Conservation (phyloP, 2,329 filamentous ascomycete species). For the Aureobasidium subglaciale region DNA sequence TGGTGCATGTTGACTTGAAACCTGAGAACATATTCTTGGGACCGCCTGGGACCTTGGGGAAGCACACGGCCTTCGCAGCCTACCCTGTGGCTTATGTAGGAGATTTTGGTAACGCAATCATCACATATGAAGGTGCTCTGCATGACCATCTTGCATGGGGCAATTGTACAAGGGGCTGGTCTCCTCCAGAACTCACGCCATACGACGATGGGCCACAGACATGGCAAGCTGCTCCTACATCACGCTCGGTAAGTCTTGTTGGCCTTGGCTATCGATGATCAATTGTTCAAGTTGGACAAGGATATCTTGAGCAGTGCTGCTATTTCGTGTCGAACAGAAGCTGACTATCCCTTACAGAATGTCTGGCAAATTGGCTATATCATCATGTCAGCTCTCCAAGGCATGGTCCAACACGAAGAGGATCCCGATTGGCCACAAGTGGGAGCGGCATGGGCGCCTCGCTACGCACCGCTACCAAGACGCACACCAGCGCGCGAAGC, state of each 20-base stretch:
- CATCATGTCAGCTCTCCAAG: background rate
- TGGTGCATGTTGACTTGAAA: conserved; percentile 1
- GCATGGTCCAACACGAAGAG: background rate
- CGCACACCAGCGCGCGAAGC: background rate
- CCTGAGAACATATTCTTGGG: conserved; percentile 1
- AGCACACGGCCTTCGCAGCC: background rate
- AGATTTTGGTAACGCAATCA: conserved; percentile 3
- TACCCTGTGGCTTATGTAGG: conserved; percentile 4
- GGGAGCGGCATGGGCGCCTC: background rate
- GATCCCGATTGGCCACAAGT: background rate
- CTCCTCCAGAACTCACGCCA: background rate
- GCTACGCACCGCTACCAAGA: background rate
- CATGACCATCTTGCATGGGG: background rate
- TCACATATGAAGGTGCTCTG: background rate
- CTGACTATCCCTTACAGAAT: background rate
- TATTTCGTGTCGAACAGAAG: too few species aligned
- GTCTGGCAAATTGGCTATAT: background rate
- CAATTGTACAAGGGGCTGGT: background rate
- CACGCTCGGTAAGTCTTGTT: background rate
- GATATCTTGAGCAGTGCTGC: background rate
- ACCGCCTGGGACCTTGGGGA: background rate
- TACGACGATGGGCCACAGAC: too few species aligned
- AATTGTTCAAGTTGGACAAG: too few species aligned
- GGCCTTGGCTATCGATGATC: background rate
- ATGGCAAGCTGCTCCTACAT: background rate